Conservation (phyloP, 495 filamentous ascomycete species). For the Daldinia bambusicola region DNA sequence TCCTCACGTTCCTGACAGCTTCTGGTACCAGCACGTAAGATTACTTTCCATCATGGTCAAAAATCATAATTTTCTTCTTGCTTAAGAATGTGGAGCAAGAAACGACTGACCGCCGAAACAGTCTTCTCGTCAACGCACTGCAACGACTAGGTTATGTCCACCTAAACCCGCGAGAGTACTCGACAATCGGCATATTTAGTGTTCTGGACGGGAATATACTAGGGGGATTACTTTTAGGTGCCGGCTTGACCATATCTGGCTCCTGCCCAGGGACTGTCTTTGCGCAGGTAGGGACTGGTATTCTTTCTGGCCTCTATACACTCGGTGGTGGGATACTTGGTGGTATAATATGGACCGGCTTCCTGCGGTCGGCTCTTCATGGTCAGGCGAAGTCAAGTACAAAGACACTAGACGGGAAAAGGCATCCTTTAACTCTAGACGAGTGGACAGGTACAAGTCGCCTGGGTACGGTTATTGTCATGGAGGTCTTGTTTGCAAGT, state of each 20-base stretch:
- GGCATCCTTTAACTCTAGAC: constrained; percentile 46
- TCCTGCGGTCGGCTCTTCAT: constrained; percentile 42
- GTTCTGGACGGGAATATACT: constrained; percentile 65
- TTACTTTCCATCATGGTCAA: background rate
- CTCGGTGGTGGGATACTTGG: constrained; percentile 57
- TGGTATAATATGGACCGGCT: constrained; percentile 53
- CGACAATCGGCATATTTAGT: constrained; percentile 54
- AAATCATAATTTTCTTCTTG: background rate
- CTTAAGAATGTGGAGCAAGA: background rate
- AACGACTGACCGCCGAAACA: constrained; percentile 23
- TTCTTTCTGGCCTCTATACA: constrained; percentile 56
- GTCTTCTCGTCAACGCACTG: constrained; percentile 48
- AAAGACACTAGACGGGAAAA: constrained; percentile 20
- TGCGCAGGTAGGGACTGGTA: constrained; percentile 61
- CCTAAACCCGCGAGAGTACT: constrained; percentile 48
- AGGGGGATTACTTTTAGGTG: constrained; percentile 63
- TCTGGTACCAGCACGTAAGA: constrained; percentile 65
- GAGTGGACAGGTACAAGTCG: constrained; percentile 48
- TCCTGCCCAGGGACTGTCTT: constrained; percentile 67
- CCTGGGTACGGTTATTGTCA: constrained; percentile 33
- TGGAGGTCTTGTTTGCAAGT: constrained; percentile 48
- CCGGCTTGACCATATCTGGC: constrained; percentile 65
- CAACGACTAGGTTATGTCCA: constrained; percentile 48
- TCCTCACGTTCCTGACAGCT: constrained; percentile 66
- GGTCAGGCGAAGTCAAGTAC: constrained; percentile 1